These are phyloP conservation scores for Carallia pectinifolia DNA, from an alignment of 345 rosid genomes.

Conservation along the genomic window DNA sequence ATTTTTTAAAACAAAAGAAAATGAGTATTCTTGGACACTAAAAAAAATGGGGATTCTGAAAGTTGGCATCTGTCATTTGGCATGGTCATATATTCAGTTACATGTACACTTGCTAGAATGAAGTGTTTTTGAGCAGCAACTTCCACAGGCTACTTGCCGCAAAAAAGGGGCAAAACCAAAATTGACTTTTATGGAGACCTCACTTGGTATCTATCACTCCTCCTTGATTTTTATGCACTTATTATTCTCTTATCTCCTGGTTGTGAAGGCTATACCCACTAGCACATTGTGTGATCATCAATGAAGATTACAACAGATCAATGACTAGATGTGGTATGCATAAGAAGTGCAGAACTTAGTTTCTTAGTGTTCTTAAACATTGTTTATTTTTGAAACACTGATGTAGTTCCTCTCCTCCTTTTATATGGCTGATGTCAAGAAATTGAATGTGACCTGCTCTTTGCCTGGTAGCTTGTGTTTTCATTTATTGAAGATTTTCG, in stretches of 20 bases:
- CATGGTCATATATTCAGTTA: too few species aligned
- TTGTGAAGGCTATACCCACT: background rate
- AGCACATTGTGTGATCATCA: background rate
- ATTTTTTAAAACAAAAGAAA: too few species aligned
- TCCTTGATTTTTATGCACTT: background rate
- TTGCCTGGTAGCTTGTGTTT: too few species aligned
- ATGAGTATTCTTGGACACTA: too few species aligned
- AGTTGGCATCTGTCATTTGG: too few species aligned
- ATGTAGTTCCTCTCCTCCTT: background rate
- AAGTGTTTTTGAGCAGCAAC: background rate
- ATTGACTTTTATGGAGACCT: conserved; percentile 28
- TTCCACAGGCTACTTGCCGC: background rate
- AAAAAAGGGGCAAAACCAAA: background rate
- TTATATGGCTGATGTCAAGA: too few species aligned
- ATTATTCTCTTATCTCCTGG: background rate
- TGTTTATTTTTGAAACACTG: background rate
- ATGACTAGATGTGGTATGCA: background rate
- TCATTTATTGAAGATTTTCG: too few species aligned
- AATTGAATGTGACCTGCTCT: too few species aligned
- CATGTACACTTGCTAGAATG: background rate
- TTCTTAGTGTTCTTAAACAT: background rate
- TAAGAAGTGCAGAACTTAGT: background rate
- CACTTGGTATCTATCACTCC: conserved; percentile 11
- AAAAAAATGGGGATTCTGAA: too few species aligned
- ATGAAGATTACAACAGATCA: background rate